phyloP scores from a whole-genome alignment of 148 eudicot genomes.

The Camellia japonica region DNA sequence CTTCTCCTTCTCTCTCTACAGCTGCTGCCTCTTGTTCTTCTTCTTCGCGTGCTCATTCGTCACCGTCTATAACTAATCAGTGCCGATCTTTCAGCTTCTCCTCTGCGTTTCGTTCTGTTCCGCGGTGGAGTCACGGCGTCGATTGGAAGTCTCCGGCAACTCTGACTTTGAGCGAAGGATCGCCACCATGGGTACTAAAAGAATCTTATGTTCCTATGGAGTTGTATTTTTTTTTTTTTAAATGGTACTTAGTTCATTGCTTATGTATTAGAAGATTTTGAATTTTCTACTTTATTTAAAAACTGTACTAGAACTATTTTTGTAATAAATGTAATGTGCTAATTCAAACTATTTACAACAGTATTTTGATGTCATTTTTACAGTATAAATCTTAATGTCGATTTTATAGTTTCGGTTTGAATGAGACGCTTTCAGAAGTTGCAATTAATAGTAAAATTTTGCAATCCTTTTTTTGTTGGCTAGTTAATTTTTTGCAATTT shows the following conservation, averaged over 20 bases:
- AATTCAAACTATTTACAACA: not conserved
- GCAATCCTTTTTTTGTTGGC: not conserved
- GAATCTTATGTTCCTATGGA: too few relatives aligned
- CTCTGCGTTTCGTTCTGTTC: constrained; percentile 23
- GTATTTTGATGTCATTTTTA: not conserved
- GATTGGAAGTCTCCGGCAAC: constrained; percentile 49
- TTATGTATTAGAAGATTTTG: not conserved
- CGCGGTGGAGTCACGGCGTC: constrained; percentile 51
- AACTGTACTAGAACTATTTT: too few relatives aligned
- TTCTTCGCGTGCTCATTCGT: too few relatives aligned
- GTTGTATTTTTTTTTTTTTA: too few relatives aligned
- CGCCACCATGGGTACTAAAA: constrained; percentile 47
- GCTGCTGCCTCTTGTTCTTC: too few relatives aligned
- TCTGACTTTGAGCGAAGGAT: constrained; percentile 35
- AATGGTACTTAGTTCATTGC: not conserved
- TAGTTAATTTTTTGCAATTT: not conserved
- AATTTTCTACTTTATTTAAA: not conserved
- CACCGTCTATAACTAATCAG: constrained; percentile 5
- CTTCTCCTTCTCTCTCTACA: too few relatives aligned
- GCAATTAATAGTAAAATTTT: not conserved
- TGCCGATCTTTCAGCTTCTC: constrained; percentile 22
- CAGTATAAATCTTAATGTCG: not conserved
- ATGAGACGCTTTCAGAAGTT: not conserved
- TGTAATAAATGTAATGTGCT: not conserved
- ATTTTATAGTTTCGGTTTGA: not conserved